Percentiles rank a stretch among this genome's conserved stretches.
These are phyloP conservation scores for Metschnikowia noctiluminum DNA, from an alignment of 805 yeast genomes.

Conservation along the genomic window DNA sequence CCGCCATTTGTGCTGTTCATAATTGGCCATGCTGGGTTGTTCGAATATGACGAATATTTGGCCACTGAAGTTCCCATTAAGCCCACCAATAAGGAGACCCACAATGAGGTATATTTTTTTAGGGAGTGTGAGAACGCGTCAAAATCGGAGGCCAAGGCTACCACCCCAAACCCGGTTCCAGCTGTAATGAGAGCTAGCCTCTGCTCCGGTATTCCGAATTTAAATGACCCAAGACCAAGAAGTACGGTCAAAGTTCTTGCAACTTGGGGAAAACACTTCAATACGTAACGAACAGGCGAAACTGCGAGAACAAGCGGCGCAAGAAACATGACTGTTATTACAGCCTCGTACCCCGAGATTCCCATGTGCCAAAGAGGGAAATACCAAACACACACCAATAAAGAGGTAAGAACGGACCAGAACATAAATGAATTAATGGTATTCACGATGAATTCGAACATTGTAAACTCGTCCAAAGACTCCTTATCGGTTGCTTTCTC, in stretches of 20 bases:
- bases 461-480: conserved; percentile 29
- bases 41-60: conserved; percentile 74
- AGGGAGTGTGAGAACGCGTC: conserved; percentile 29
- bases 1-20: conserved; percentile 88
- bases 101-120: conserved; percentile 40
- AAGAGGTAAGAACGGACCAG: conserved; percentile 81
- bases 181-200: conserved; percentile 63
- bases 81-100: conserved; percentile 65
- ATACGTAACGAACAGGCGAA: conserved; percentile 26
- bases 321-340: conserved; percentile 48
- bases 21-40: conserved; percentile 96
- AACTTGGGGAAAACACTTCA: conserved; percentile 47
- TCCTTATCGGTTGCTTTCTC: background rate
- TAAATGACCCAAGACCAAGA: conserved; percentile 74
- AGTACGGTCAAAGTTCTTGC: conserved; percentile 53
- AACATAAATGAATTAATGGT: conserved; percentile 68
- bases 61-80: conserved; percentile 68
- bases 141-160: conserved; percentile 58
- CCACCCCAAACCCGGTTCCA: conserved; percentile 61
- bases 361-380: conserved; percentile 99
- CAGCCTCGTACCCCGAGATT: conserved; percentile 87
- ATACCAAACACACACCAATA: conserved; percentile 89
- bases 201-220: conserved; percentile 61
- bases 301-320: conserved; percentile 57
- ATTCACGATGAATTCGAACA: conserved; percentile 40